phyloP scores from a whole-genome alignment of 495 filamentous ascomycete species.

The Penicillium arizonense region DNA sequence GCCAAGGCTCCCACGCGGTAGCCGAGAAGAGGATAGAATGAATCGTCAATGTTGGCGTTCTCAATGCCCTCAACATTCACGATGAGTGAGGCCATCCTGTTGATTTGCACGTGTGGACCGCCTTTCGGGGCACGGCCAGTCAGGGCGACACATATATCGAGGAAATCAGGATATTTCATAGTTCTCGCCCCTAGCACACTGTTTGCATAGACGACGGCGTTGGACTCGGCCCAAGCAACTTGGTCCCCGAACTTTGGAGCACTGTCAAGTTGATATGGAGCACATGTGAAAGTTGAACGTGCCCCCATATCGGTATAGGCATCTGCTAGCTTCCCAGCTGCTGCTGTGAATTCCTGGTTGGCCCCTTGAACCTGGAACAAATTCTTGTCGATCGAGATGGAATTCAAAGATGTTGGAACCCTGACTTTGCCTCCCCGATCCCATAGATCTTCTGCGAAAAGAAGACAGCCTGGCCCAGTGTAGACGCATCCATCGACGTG shows the following conservation, averaged over 20 bases:
- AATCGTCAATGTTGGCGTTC: constrained; percentile 12
- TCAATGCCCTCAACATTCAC: too few species aligned
- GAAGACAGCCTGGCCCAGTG: constrained; percentile 26
- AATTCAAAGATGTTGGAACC: constrained; percentile 30
- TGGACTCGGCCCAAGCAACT: not conserved
- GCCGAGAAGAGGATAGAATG: constrained; percentile 28
- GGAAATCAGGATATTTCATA: constrained; percentile 23
- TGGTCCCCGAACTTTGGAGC: not conserved
- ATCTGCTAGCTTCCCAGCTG: constrained; percentile 21
- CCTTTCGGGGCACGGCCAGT: constrained; percentile 25
- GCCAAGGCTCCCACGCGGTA: constrained; percentile 22
- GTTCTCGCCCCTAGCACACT: constrained; percentile 23
- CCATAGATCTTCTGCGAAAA: constrained; percentile 21
- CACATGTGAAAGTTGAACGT: constrained; percentile 30
- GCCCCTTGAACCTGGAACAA: constrained; percentile 24
- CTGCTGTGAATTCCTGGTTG: constrained; percentile 10
- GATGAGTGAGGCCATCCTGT: not conserved
- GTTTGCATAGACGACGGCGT: constrained; percentile 25
- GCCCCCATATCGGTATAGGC: constrained; percentile 30
- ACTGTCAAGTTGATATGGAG: constrained; percentile 27
- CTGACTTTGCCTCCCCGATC: constrained; percentile 18
- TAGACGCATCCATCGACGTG: constrained; percentile 37
- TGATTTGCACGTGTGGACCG: constrained; percentile 16
- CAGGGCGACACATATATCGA: constrained; percentile 29
- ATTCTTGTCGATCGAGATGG: constrained; percentile 32